A percentile compares a stretch with the other conserved stretches of the same genome.
Evolutionary conservation across 176 grass and related monocot species (phyloP).

Genomic region (Carex littledalei): DNA sequence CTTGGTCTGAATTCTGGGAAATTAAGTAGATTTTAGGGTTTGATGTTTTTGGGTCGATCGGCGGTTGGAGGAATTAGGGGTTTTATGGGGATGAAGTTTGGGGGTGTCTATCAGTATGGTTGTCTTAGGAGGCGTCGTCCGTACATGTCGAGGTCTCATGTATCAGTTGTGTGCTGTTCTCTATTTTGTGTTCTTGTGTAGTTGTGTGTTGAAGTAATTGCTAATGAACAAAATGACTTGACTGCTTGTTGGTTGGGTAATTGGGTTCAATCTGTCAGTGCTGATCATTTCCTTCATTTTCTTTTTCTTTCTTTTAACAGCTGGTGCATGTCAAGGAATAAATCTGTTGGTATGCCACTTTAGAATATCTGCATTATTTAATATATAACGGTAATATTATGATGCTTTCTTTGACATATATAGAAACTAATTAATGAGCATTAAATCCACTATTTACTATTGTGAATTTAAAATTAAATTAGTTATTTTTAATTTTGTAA

Average conservation of each 20-base stretch:
- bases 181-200: constrained; percentile 17
- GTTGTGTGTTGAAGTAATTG: constrained; percentile 10
- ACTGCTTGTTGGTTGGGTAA: background rate
- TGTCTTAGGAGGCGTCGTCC: background rate
- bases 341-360: background rate
- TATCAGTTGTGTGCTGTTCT: background rate
- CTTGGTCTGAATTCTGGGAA: background rate
- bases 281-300: background rate
- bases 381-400: too few species aligned
- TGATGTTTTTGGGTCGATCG: background rate
- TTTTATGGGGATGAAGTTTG: background rate
- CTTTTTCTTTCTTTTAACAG: background rate
- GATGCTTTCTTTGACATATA: too few species aligned
- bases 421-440: too few species aligned
- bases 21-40: background rate
- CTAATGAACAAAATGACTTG: background rate
- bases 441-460: too few species aligned
- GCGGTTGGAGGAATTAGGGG: background rate
- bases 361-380: background rate
- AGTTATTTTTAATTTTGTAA: too few species aligned
- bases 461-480: too few species aligned
- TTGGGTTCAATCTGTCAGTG: background rate
- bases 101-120: background rate
- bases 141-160: constrained; percentile 2
- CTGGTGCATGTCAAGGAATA: background rate